A percentile compares a stretch with the other conserved stretches of the same genome.
These are phyloP conservation scores for Alternaria sp. DNA, from an alignment of 2,329 filamentous ascomycete species.

Conservation along the genomic window DNA sequence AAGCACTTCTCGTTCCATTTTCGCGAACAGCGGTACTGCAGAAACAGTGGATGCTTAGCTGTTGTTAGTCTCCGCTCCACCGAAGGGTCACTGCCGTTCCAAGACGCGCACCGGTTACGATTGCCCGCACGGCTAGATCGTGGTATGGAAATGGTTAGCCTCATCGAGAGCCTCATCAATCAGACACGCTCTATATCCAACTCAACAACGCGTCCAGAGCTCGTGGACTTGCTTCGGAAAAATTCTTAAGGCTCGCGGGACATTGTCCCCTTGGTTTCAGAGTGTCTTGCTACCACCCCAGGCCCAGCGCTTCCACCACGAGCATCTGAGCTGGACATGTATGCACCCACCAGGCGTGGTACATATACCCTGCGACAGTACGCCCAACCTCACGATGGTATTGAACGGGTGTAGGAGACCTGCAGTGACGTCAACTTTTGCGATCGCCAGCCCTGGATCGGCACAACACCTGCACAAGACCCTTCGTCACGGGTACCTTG, in stretches of 20 bases:
- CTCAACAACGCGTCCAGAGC: neutral
- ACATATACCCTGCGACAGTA: neutral
- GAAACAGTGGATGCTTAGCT: conserved; percentile 26
- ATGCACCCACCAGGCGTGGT: neutral
- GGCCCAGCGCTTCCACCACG: neutral
- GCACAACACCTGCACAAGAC: conserved; percentile 1
- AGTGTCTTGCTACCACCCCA: neutral
- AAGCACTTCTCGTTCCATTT: conserved; percentile 23
- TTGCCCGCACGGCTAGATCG: conserved; percentile 18
- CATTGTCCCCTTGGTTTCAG: neutral
- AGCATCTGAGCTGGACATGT: neutral
- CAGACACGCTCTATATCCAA: conserved; percentile 5
- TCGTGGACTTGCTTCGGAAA: neutral
- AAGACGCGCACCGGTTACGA: conserved; percentile 10
- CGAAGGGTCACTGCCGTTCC: conserved; percentile 20
- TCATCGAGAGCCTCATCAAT: conserved; percentile 10
- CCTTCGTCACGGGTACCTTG: conserved; percentile 6
- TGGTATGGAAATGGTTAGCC: conserved; percentile 16
- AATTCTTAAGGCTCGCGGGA: neutral
- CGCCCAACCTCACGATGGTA: neutral
- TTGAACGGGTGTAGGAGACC: neutral
- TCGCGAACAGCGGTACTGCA: conserved; percentile 24
- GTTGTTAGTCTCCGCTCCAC: conserved; percentile 27
- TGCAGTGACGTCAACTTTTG: conserved; percentile 9
- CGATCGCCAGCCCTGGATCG: neutral